Conservation (phyloP, 2,329 filamentous ascomycete genomes). For the Aspergillus brasiliensis region DNA sequence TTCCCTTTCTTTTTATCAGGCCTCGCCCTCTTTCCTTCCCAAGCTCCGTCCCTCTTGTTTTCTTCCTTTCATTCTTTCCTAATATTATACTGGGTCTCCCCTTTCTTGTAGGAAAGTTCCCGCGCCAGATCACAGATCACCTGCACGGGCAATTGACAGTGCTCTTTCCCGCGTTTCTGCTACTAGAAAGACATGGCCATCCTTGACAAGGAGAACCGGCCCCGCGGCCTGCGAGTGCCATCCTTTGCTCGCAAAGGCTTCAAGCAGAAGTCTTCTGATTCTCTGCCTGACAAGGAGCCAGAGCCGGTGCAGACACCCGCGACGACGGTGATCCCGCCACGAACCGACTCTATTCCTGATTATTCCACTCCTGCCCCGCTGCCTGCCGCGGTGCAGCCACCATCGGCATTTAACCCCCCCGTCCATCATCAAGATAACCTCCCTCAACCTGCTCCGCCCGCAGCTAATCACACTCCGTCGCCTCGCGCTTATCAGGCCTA, state of each 20-base stretch:
- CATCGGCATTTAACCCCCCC: background rate
- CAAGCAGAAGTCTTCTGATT: conserved; percentile 29
- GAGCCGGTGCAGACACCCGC: conserved; percentile 14
- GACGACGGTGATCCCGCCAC: conserved; percentile 8
- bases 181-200: conserved; percentile 30
- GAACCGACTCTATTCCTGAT: conserved; percentile 14
- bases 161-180: background rate
- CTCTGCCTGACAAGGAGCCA: conserved; percentile 24
- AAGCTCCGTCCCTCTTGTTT: background rate
- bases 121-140: no score
- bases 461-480: background rate
- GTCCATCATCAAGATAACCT: background rate
- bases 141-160: background rate
- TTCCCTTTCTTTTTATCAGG: background rate
- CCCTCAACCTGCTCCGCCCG: background rate
- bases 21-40: background rate
- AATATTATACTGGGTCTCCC: background rate
- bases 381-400: conserved; percentile 12
- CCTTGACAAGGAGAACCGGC: conserved; percentile 38
- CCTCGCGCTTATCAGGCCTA: conserved; percentile 4
- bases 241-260: conserved; percentile 35
- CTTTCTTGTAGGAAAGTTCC: no score
- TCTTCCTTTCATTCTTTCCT: background rate
- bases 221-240: conserved; percentile 36
- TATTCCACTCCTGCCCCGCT: background rate